Evolutionary conservation across 345 rosid genomes (phyloP).

Genomic region (Euclidium syriacum): DNA sequence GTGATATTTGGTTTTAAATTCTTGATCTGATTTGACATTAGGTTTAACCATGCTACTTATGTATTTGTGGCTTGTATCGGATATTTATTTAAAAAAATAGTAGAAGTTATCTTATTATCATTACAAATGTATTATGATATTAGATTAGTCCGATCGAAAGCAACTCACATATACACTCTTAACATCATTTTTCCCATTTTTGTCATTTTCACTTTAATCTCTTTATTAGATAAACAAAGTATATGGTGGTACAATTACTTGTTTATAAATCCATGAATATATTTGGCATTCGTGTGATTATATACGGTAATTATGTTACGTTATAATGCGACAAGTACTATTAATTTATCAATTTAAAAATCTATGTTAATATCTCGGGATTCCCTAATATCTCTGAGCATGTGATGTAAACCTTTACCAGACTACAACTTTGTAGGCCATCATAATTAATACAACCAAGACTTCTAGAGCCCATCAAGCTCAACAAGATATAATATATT

Average conservation of each 20-base stretch:
- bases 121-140: too few relatives aligned
- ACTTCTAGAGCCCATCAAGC: constrained; percentile 16
- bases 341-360: not conserved
- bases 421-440: constrained; percentile 9
- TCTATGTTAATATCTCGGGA: not conserved
- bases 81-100: too few relatives aligned
- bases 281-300: not conserved
- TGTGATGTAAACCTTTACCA: constrained; percentile 26
- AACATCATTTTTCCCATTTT: too few relatives aligned
- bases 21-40: too few relatives aligned
- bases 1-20: too few relatives aligned
- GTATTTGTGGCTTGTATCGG: too few relatives aligned
- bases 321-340: not conserved
- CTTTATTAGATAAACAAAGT: not conserved
- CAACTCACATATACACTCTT: too few relatives aligned
- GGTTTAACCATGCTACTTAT: too few relatives aligned
- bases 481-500: not conserved
- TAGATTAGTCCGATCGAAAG: too few relatives aligned
- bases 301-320: not conserved
- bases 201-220: too few relatives aligned
- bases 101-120: too few relatives aligned
- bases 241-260: not conserved
- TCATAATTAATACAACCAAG: constrained; percentile 9
- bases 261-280: not conserved
- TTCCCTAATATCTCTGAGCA: constrained; percentile 4